Base-by-base conservation (phyloP, 805 yeast species). In the Saturnispora quitensis region DNA sequence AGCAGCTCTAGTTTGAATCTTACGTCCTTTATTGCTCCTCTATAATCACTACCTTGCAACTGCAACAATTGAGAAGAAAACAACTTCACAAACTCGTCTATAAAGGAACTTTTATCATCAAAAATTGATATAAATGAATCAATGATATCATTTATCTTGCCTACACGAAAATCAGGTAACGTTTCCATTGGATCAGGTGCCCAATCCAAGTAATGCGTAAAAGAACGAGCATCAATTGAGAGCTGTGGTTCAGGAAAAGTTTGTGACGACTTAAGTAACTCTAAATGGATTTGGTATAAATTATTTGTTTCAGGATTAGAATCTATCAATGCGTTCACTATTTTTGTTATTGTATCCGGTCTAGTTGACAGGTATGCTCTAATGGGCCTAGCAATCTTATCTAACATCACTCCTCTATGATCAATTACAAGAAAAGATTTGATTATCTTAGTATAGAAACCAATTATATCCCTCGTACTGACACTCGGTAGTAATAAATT, bases 151-250 rank as follows among this genome's bases (percentile, higher is more conserved):
- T 78, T 76, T 22, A 76, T 80, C 44, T 75, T 73, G 10, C 74
- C 75, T 54, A 79, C 78, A 44, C 78, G 75, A 68, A 86, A 89
- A 64, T 88, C 95, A 0, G 90, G 87, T n/a, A 89, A 75, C 0
- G 96, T 95, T 68, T 89, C 96, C 15, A 86, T 75, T 0, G 96
- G 96, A 58, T 87, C 95, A 0, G 96, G 96, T 8, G 65, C 64
- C 96, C 96, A 88, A 45, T 76, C 70, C 2, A 80, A 60, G 56
- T 77, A 81, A 10, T 70, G 40, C 18, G 38, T 13, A 43, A 49
- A 49, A 7, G 51, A 35, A 34, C 20, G 44, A 18, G 36, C 15
- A 28, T 47, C 42, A 24, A 40, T 20, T 17, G 45, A 25, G 17
- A 38, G 13, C 25, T 57, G 47, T 71, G 61, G 51, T 38, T 33